Percentiles rank a stretch among this genome's conserved stretches.
Conservation (phyloP, 495 filamentous ascomycete genomes). For the Penicillium maclennaniae region DNA sequence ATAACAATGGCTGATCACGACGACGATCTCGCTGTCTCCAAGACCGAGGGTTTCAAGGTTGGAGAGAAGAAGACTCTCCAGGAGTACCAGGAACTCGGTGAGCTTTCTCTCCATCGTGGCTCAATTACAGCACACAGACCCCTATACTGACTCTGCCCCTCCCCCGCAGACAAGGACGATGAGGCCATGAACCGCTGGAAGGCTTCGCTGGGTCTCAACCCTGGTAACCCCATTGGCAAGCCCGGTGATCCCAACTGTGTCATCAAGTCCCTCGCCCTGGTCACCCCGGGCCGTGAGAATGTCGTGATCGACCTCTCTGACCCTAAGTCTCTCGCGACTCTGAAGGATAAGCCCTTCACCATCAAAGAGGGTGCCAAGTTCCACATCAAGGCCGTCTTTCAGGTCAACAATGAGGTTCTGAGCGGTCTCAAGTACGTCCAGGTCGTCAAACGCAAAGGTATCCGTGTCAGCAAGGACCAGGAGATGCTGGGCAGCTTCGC, state of each 20-base stretch:
- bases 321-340: slow-evolving; percentile 58
- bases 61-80: slow-evolving; percentile 96
- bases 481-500: slow-evolving; percentile 97
- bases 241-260: slow-evolving; percentile 80
- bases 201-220: slow-evolving; percentile 79
- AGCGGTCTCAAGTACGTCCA: slow-evolving; percentile 94
- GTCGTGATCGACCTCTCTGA: slow-evolving; percentile 77
- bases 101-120: slow-evolving; percentile 26
- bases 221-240: slow-evolving; percentile 60
- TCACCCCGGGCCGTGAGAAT: slow-evolving; percentile 71
- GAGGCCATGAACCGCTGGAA: slow-evolving; percentile 97
- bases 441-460: slow-evolving; percentile 79
- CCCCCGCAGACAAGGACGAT: slow-evolving; percentile 58
- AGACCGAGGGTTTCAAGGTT: slow-evolving; percentile 93
- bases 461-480: slow-evolving; percentile 81
- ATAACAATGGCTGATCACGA: slow-evolving; percentile 68
- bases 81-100: slow-evolving; percentile 89
- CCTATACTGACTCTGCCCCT: slow-evolving; percentile 5
- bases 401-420: slow-evolving; percentile 92
- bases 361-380: slow-evolving; percentile 95
- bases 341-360: slow-evolving; percentile 87
- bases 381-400: slow-evolving; percentile 87
- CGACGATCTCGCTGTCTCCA: slow-evolving; percentile 80
- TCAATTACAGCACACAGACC: not conserved
- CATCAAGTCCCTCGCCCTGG: slow-evolving; percentile 83